These are phyloP conservation scores for Arthrobotrys conoides DNA, from an alignment of 2,329 filamentous ascomycete species.

Conservation along the genomic window DNA sequence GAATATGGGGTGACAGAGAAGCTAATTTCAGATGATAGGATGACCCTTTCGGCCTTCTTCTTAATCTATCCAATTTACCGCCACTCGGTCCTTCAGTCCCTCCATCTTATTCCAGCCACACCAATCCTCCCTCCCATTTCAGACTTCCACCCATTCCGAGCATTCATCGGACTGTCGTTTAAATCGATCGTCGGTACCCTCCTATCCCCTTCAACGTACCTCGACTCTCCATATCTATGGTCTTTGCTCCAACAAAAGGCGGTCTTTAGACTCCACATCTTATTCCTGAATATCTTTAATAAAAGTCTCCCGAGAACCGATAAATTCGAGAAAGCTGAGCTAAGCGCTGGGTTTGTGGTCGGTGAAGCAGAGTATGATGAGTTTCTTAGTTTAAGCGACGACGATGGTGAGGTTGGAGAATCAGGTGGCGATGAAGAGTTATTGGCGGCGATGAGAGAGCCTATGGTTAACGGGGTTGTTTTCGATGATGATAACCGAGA, in stretches of 20 bases:
- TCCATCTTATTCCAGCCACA: conserved; percentile 62
- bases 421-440: conserved; percentile 40
- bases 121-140: conserved; percentile 62
- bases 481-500: conserved; percentile 13
- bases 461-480: conserved; percentile 22
- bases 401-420: conserved; percentile 52
- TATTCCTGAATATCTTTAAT: conserved; percentile 59
- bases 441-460: conserved; percentile 23
- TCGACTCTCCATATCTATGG: conserved; percentile 59
- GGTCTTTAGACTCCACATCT: conserved; percentile 54
- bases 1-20: neutral
- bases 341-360: conserved; percentile 51
- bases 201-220: conserved; percentile 59
- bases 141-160: conserved; percentile 63
- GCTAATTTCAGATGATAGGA: conserved; percentile 50
- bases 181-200: conserved; percentile 45
- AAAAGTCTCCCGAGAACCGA: conserved; percentile 50
- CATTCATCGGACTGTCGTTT: conserved; percentile 59
- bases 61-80: conserved; percentile 64
- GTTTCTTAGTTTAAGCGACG: conserved; percentile 49
- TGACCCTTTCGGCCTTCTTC: conserved; percentile 63
- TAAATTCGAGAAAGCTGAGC: conserved; percentile 53
- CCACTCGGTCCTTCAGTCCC: conserved; percentile 63
- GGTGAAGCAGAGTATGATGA: conserved; percentile 59
- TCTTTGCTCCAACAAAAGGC: conserved; percentile 57